These are phyloP conservation scores for Theobroma grandiflorum DNA, from an alignment of 441 rosid species.

Conservation along the genomic window DNA sequence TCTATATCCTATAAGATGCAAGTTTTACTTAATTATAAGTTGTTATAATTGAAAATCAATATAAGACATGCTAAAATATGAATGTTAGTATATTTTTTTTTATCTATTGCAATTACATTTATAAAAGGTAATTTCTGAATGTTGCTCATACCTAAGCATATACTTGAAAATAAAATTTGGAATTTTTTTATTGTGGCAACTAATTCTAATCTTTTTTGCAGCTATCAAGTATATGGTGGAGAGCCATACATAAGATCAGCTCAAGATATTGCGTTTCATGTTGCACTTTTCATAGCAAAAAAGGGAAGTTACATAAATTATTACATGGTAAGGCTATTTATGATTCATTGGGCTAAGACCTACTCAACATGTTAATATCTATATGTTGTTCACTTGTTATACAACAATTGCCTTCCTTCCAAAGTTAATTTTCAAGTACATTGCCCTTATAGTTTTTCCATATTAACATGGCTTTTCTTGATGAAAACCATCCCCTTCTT, in stretches of 20 bases:
- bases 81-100: not conserved
- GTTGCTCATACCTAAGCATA: not conserved
- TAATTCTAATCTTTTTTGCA: constrained; percentile 22
- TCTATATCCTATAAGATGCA: too few species aligned
- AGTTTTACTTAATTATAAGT: not conserved
- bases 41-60: not conserved
- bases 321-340: constrained; percentile 55
- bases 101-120: not conserved
- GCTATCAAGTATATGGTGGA: constrained; percentile 70
- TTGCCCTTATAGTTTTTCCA: not conserved
- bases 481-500: not conserved
- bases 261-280: constrained; percentile 72
- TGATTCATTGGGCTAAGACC: not conserved
- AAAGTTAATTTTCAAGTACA: not conserved
- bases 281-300: constrained; percentile 67
- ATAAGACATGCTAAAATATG: not conserved
- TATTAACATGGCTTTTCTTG: not conserved
- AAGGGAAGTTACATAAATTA: constrained; percentile 70
- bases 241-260: constrained; percentile 71
- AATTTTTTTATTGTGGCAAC: not conserved
- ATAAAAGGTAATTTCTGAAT: not conserved
- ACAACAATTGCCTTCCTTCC: not conserved
- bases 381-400: not conserved
- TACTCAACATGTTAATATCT: not conserved
- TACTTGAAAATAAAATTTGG: not conserved